Percentiles rank a stretch among this genome's conserved stretches.
These are phyloP conservation scores for Phytophthora ramorum DNA, from an alignment of 352 stramenopile genomes.

Conservation along the genomic window DNA sequence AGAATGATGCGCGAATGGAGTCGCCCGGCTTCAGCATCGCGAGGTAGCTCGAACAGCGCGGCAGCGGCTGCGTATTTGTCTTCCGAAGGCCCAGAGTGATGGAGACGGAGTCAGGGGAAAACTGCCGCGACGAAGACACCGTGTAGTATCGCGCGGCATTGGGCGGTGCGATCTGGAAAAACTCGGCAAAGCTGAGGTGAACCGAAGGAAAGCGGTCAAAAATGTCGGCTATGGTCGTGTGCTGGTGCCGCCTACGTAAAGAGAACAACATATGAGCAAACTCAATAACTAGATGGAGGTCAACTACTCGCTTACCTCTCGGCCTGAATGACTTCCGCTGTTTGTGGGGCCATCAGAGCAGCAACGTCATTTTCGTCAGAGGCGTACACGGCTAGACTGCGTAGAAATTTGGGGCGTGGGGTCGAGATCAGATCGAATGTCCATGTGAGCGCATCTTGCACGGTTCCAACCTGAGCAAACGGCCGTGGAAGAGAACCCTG, in stretches of 20 bases:
- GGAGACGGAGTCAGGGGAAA: constrained; percentile 60
- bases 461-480: constrained; percentile 62
- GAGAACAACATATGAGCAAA: neutral
- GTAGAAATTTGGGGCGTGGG: constrained; percentile 65
- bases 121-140: constrained; percentile 78
- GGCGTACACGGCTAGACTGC: constrained; percentile 66
- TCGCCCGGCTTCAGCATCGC: constrained; percentile 55
- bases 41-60: constrained; percentile 82
- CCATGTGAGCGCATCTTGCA: constrained; percentile 80
- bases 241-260: constrained; percentile 9
- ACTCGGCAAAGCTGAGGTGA: constrained; percentile 62
- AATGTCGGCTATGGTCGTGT: constrained; percentile 67
- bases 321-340: constrained; percentile 49
- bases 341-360: constrained; percentile 53
- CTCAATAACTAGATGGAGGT: neutral
- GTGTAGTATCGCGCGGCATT: constrained; percentile 86
- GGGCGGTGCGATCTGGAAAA: constrained; percentile 71
- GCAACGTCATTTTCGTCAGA: constrained; percentile 57
- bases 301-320: constrained; percentile 36
- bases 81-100: constrained; percentile 79
- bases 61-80: constrained; percentile 54
- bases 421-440: constrained; percentile 77
- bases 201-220: constrained; percentile 76
- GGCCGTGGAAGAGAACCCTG: constrained; percentile 39
- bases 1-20: constrained; percentile 66